Percentiles rank a stretch among this genome's conserved stretches.
phyloP scores from a whole-genome alignment of 108 stramenopile genomes.

The Cyclostephanos tholiformis region DNA sequence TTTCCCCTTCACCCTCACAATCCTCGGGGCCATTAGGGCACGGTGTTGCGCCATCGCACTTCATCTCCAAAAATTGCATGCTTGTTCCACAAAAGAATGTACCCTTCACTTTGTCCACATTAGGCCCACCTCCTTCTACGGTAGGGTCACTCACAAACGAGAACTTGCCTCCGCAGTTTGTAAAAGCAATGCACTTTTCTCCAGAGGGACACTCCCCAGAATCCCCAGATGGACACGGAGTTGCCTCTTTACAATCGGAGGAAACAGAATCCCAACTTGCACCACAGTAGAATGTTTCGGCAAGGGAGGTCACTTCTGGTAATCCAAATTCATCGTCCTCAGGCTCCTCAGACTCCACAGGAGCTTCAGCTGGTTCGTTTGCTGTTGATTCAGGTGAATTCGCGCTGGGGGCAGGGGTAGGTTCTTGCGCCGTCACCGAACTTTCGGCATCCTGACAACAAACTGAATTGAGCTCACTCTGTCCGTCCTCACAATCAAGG shows the following conservation, averaged over 20 bases:
- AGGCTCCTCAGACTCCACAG: conserved; percentile 14
- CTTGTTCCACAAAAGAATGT: conserved; percentile 50
- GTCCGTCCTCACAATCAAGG: conserved; percentile 25
- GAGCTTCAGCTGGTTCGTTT: conserved; percentile 6
- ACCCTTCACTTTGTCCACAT: conserved; percentile 38
- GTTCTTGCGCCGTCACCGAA: background rate
- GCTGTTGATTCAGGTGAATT: background rate
- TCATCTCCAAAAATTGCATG: conserved; percentile 50
- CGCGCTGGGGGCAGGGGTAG: background rate
- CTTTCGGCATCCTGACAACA: conserved; percentile 27
- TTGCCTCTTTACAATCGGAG: conserved; percentile 30
- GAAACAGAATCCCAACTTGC: conserved; percentile 33
- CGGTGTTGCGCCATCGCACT: conserved; percentile 47
- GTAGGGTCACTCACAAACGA: conserved; percentile 40
- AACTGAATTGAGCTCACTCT: conserved; percentile 27
- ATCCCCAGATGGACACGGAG: conserved; percentile 41
- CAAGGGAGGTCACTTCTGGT: conserved; percentile 30
- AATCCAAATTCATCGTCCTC: conserved; percentile 39
- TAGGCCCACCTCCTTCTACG: conserved; percentile 48
- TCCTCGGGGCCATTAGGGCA: conserved; percentile 49
- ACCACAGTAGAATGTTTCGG: conserved; percentile 47
- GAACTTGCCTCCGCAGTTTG: conserved; percentile 50
- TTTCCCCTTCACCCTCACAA: conserved; percentile 27
- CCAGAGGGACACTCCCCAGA: conserved; percentile 24
- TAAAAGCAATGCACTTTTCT: conserved; percentile 45